These are phyloP conservation scores for Voacanga thouarsii DNA, from an alignment of 257 asterid species.

Conservation along the genomic window DNA sequence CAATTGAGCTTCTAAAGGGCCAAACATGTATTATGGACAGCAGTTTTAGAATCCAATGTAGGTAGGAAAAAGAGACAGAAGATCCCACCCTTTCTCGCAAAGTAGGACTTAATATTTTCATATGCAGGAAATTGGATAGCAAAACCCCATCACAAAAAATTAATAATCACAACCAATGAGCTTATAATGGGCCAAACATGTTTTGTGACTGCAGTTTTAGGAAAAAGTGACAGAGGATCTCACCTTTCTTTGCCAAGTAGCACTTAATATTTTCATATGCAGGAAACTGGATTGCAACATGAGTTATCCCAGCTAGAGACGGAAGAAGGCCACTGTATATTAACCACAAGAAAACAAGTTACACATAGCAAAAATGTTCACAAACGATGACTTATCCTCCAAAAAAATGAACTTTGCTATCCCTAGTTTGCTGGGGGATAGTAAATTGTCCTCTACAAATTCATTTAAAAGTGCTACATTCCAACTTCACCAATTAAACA, in stretches of 20 bases:
- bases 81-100: constrained; percentile 66
- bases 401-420: background rate
- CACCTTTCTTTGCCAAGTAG: constrained; percentile 75
- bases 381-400: background rate
- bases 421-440: background rate
- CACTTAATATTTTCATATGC: constrained; percentile 79
- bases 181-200: background rate
- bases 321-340: constrained; percentile 88
- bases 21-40: too few species aligned
- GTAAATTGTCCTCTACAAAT: background rate
- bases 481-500: background rate
- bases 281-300: constrained; percentile 97
- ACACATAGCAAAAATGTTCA: background rate
- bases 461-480: background rate
- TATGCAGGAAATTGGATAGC: constrained; percentile 88
- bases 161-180: background rate
- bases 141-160: background rate
- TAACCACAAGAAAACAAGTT: constrained; percentile 20
- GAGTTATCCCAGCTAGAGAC: constrained; percentile 87
- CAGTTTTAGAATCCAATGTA: background rate
- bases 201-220: background rate
- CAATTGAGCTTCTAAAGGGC: background rate
- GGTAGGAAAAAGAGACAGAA: background rate
- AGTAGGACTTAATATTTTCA: constrained; percentile 73
- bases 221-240: constrained; percentile 15